phyloP scores from a whole-genome alignment of 352 stramenopile genomes.

The Globisporangium irregulare region DNA sequence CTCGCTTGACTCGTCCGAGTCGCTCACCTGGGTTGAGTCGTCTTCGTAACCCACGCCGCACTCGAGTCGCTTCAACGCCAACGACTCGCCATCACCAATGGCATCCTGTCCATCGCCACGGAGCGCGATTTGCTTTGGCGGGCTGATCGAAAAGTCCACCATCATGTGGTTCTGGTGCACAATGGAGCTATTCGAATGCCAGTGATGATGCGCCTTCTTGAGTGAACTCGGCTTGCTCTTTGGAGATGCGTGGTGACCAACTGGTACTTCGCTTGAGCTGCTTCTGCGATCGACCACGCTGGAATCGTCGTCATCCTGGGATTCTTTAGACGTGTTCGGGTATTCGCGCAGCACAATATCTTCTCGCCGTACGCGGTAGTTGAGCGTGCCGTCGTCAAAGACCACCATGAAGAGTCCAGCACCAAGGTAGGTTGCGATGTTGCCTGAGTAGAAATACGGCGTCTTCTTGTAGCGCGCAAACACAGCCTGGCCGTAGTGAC shows the following conservation, averaged over 20 bases:
- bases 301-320: background rate
- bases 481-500: slow-evolving; percentile 59
- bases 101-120: slow-evolving; percentile 19
- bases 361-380: slow-evolving; percentile 65
- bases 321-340: background rate
- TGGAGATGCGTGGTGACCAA: background rate
- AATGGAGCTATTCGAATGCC: slow-evolving; percentile 19
- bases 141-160: slow-evolving; percentile 47
- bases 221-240: slow-evolving; percentile 6
- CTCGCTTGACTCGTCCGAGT: slow-evolving; percentile 74
- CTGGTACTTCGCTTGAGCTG: background rate
- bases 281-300: background rate
- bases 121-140: slow-evolving; percentile 33
- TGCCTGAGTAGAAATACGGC: slow-evolving; percentile 75
- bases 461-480: slow-evolving; percentile 71
- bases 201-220: slow-evolving; percentile 7
- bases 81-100: slow-evolving; percentile 36
- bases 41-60: slow-evolving; percentile 73
- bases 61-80: slow-evolving; percentile 70
- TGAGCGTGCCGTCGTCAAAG: slow-evolving; percentile 71
- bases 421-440: slow-evolving; percentile 73
- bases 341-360: slow-evolving; percentile 52
- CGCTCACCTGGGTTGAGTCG: slow-evolving; percentile 80
- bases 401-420: slow-evolving; percentile 73
- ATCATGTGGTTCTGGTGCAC: slow-evolving; percentile 26